Conservation (phyloP, 2,329 filamentous ascomycete species). For the Scytalidium lignicola region DNA sequence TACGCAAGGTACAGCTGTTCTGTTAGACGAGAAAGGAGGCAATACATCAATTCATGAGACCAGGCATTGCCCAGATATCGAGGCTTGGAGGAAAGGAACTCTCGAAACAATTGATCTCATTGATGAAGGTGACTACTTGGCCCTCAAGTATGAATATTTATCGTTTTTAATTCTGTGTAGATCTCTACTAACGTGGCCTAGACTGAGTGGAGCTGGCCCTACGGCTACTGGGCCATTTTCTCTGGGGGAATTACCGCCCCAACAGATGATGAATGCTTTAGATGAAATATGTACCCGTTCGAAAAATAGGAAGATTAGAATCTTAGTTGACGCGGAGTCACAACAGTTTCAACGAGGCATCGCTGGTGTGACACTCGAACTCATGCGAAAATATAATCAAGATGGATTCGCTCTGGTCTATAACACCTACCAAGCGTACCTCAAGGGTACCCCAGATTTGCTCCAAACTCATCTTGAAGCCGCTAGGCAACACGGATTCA, state of each 20-base stretch:
- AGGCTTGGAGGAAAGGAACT: conserved; percentile 45
- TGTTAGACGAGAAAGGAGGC: not conserved
- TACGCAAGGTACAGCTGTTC: not conserved
- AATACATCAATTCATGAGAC: not conserved
- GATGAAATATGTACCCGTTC: conserved; percentile 20
- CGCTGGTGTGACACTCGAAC: conserved; percentile 45
- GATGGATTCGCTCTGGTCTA: conserved; percentile 38
- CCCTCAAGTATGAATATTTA: conserved; percentile 38
- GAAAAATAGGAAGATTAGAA: conserved; percentile 29
- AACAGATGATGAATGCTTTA: conserved; percentile 37
- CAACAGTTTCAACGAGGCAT: conserved; percentile 45
- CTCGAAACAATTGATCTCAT: conserved; percentile 48
- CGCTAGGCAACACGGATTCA: conserved; percentile 42
- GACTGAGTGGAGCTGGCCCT: conserved; percentile 41
- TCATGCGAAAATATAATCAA: conserved; percentile 47
- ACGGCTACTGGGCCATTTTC: conserved; percentile 36
- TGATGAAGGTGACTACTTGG: conserved; percentile 44
- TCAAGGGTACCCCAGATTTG: conserved; percentile 41
- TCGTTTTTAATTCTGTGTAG: not conserved
- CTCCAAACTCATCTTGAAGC: conserved; percentile 39
- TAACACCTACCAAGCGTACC: conserved; percentile 48
- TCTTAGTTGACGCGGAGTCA: conserved; percentile 51
- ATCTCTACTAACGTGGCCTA: conserved; percentile 19
- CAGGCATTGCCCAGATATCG: conserved; percentile 1
- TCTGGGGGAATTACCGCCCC: conserved; percentile 32